These are phyloP conservation scores for Entomortierella beljakovae DNA, from an alignment of 192 early-diverging fungal species.

Conservation along the genomic window DNA sequence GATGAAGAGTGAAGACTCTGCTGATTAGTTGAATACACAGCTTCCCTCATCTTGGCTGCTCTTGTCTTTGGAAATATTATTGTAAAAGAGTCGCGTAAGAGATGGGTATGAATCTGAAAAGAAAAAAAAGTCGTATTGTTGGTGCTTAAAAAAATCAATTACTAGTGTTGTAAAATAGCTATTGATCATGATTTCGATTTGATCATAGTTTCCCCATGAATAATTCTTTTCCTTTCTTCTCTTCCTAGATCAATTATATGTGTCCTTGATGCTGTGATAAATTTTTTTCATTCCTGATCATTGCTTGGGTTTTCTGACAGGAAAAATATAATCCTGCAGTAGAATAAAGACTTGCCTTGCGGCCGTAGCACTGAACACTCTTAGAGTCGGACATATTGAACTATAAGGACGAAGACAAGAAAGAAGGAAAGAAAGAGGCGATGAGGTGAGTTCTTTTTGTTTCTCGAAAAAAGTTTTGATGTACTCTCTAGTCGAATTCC, in stretches of 20 bases:
- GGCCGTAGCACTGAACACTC: slow-evolving; percentile 59
- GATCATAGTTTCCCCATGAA: slow-evolving; percentile 28
- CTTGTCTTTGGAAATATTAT: too few relatives aligned
- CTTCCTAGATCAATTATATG: background rate
- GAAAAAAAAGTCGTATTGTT: too few relatives aligned
- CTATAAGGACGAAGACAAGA: background rate
- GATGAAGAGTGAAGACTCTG: too few relatives aligned
- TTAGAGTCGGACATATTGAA: slow-evolving; percentile 58
- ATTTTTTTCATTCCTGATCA: slow-evolving; percentile 6
- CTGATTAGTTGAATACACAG: too few relatives aligned
- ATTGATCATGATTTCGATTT: slow-evolving; percentile 1
- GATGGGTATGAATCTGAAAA: too few relatives aligned
- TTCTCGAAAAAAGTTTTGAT: background rate
- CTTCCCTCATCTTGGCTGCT: too few relatives aligned
- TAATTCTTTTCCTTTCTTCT: background rate
- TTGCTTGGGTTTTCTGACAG: background rate
- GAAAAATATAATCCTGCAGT: background rate
- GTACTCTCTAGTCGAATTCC: too few relatives aligned
- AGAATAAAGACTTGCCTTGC: slow-evolving; percentile 53
- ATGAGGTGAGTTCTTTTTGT: background rate
- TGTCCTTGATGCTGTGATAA: background rate
- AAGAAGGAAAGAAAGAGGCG: background rate
- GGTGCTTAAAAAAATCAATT: background rate
- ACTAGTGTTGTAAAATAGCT: too few relatives aligned
- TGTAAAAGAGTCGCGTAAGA: too few relatives aligned